These are phyloP conservation scores for Globisporangium spiculum DNA, from an alignment of 352 stramenopile species.

Conservation along the genomic window DNA sequence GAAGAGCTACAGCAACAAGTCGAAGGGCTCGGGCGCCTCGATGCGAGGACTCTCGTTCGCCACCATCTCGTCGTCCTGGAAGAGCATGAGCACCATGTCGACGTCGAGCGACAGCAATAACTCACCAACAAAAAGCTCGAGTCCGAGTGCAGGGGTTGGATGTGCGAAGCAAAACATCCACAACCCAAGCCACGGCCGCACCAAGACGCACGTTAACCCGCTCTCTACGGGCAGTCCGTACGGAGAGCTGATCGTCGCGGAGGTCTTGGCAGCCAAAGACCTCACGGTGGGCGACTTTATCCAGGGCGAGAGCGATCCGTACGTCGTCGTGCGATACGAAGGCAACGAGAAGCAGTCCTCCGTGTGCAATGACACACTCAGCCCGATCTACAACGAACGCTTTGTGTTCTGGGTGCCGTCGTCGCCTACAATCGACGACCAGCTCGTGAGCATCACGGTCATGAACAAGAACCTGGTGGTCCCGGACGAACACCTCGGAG, in stretches of 20 bases:
- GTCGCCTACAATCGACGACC: conserved; percentile 38
- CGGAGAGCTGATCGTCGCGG: conserved; percentile 63
- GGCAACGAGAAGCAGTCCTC: conserved; percentile 34
- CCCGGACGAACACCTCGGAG: conserved; percentile 50
- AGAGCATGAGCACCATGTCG: conserved; percentile 28
- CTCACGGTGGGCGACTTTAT: conserved; percentile 39
- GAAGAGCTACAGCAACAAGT: conserved; percentile 30
- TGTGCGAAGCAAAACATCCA: conserved; percentile 52
- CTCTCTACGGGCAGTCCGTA: conserved; percentile 49
- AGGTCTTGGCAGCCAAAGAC: conserved; percentile 54
- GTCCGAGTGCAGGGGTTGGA: conserved; percentile 16
- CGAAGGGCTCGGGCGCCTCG: conserved; percentile 20
- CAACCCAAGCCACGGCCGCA: conserved; percentile 27
- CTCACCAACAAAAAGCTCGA: conserved; percentile 10
- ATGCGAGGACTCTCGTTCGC: conserved; percentile 46
- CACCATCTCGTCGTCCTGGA: conserved; percentile 46
- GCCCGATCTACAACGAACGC: conserved; percentile 55
- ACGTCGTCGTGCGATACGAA: conserved; percentile 43
- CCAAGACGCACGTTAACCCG: conserved; percentile 17
- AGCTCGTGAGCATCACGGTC: conserved; percentile 47
- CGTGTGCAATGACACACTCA: conserved; percentile 25
- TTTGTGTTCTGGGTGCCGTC: conserved; percentile 74
- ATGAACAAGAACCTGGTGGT: conserved; percentile 40
- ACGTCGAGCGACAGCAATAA: conserved; percentile 14
- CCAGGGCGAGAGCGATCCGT: conserved; percentile 37